Conservation (phyloP, 345 rosid genomes). For the Melastoma malabathricum region DNA sequence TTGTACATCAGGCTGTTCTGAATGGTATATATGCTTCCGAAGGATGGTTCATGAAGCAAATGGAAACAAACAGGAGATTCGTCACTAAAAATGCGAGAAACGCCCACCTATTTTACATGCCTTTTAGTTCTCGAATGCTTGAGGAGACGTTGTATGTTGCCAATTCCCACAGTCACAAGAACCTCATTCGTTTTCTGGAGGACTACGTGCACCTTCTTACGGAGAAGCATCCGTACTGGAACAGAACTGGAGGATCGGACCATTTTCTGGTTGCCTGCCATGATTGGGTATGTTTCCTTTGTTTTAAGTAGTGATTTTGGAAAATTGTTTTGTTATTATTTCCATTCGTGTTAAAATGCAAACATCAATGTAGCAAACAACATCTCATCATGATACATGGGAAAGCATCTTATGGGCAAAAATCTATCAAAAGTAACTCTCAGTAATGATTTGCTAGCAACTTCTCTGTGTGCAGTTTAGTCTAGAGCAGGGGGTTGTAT, state of each 20-base stretch:
- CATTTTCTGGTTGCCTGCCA: conserved; percentile 96
- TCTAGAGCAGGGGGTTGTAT: no score
- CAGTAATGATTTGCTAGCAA: no score
- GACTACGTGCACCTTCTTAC: conserved; percentile 45
- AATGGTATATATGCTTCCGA: conserved; percentile 94
- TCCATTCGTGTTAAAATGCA: no score
- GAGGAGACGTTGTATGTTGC: conserved; percentile 59
- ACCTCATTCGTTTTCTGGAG: conserved; percentile 50
- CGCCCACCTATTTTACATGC: conserved; percentile 85
- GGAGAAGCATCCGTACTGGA: conserved; percentile 70
- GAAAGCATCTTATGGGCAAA: no score
- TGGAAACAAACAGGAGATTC: conserved; percentile 53
- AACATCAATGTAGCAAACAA: no score
- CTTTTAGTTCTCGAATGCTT: conserved; percentile 76
- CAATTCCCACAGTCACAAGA: conserved; percentile 53
- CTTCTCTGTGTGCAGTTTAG: no score
- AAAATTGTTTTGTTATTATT: not conserved
- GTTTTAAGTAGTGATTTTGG: conserved; percentile 1
- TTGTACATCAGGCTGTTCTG: conserved; percentile 56
- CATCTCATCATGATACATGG: no score
- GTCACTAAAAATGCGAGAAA: conserved; percentile 44
- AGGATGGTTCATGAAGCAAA: conserved; percentile 94
- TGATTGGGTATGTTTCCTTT: conserved; percentile 59
- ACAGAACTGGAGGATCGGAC: conserved; percentile 77
- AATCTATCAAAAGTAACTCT: no score